phyloP scores from a whole-genome alignment of 2,329 filamentous ascomycete species.

The Monilinia aucupariae region DNA sequence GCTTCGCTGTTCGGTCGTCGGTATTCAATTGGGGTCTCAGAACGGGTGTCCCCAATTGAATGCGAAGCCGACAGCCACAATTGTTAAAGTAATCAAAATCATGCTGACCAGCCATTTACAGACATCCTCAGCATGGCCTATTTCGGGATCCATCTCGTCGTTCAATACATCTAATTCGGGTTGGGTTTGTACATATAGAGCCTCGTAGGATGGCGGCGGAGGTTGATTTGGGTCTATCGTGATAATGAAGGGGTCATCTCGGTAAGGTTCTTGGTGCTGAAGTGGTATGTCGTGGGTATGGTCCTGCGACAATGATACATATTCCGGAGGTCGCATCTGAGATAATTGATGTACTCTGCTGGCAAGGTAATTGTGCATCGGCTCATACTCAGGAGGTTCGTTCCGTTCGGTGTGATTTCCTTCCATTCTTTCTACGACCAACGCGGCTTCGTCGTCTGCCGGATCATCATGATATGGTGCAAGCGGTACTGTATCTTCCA shows the following conservation, averaged over 20 bases:
- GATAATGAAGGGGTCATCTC: conserved; percentile 30
- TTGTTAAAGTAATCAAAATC: conserved; percentile 29
- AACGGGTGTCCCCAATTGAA: conserved; percentile 30
- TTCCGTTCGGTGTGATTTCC: not conserved
- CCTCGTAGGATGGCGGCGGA: conserved; percentile 30
- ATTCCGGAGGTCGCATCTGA: conserved; percentile 8
- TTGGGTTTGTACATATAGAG: conserved; percentile 23
- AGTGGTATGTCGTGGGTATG: conserved; percentile 10
- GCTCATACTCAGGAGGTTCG: conserved; percentile 29
- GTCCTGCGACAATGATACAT: conserved; percentile 2
- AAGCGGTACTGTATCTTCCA: conserved; percentile 12
- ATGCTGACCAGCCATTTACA: conserved; percentile 33
- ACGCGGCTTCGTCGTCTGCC: conserved; percentile 19
- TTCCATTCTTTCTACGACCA: not conserved
- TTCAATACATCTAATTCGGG: conserved; percentile 24
- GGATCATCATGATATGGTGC: conserved; percentile 30
- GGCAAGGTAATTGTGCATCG: conserved; percentile 32
- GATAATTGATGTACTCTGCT: conserved; percentile 20
- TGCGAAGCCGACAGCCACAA: conserved; percentile 29
- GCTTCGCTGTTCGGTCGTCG: not conserved
- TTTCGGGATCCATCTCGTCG: conserved; percentile 23
- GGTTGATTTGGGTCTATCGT: conserved; percentile 24
- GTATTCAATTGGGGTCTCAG: not conserved
- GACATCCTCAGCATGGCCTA: conserved; percentile 27
- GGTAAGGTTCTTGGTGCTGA: conserved; percentile 26